A percentile compares a stretch with the other conserved stretches of the same genome.
These are phyloP conservation scores for Parietaria judaica DNA, from an alignment of 306 rosid genomes.

Conservation along the genomic window DNA sequence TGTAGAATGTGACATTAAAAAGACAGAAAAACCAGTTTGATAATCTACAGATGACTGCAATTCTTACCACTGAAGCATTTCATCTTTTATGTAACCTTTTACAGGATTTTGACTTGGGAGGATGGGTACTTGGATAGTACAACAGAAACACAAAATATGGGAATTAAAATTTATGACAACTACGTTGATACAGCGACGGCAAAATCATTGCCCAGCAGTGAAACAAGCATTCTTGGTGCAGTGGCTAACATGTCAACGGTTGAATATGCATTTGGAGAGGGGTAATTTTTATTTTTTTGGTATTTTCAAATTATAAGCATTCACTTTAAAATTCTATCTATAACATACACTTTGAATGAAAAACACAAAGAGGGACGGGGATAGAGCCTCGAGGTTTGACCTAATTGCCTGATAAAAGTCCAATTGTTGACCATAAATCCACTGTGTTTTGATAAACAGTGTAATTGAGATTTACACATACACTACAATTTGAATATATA, in stretches of 20 bases:
- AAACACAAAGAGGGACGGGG: slow-evolving; percentile 4
- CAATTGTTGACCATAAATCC: slow-evolving; percentile 10
- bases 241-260: slow-evolving; percentile 53
- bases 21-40: neutral
- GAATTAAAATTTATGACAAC: slow-evolving; percentile 24
- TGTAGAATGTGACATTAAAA: neutral
- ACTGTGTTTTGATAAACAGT: neutral
- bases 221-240: slow-evolving; percentile 19
- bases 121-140: slow-evolving; percentile 47
- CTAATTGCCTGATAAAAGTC: slow-evolving; percentile 1
- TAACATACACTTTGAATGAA: neutral
- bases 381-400: slow-evolving; percentile 10
- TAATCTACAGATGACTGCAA: no score
- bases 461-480: neutral
- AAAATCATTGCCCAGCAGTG: slow-evolving; percentile 27
- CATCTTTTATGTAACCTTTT: neutral
- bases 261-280: slow-evolving; percentile 64
- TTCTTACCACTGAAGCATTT: neutral
- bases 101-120: slow-evolving; percentile 84
- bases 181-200: slow-evolving; percentile 21
- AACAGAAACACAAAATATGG: slow-evolving; percentile 33
- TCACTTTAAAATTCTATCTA: neutral
- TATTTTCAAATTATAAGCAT: neutral
- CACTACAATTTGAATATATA: neutral
- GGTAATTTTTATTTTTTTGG: slow-evolving; percentile 41